Base-by-base conservation (phyloP, 2,329 filamentous ascomycete species). In the Aspergillus fructus region DNA sequence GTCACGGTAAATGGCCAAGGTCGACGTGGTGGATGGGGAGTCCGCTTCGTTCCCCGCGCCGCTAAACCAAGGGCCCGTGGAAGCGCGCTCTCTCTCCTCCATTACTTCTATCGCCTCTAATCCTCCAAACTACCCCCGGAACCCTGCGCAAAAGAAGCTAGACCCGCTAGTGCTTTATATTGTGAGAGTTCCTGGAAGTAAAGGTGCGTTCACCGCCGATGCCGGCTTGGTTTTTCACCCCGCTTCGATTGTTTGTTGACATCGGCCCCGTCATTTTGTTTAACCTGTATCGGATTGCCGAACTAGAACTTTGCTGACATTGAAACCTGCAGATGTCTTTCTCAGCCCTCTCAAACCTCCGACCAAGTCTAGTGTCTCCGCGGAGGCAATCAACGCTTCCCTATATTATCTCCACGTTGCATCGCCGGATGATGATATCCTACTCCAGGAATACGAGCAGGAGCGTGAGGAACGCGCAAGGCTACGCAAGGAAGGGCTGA, bases 361-460 rank as follows among this genome's bases (percentile, higher is more conserved):
- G 51, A 83, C 89, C 42, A 96, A 94, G 72, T 73, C 76, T 5
- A 93, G 91, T 59, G 91, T 99, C 62, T 96, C 91, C 0, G 87
- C 85, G 45, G 88, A 93, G 71, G 93, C 97, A 70, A 88, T 99
- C 49, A 85, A 89, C 55, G 91, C 87, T 66, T 96, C 89, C 13
- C 82, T 99, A 5, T 99, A 97, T 76, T 97, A 94, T 71, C 79
- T 97, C 53, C 93, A 97, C 74, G 83, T 96, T 40, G 84, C 91
- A 58, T 80, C 83, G 2, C 83, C 85, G 3, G 80, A 85, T 40
- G 84, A 90, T 62, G 74, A 79, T 24, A 67, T 65, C 45, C 59
- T 79, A 21, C 67, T 77, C 15, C 66, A 75, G 49, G 69, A 75
- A 62, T 67, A 73, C 48, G 74, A 77, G 59, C 64, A 71, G 47